Evolutionary conservation across 1,284 basidiomycete genomes (phyloP), one percentile per base, ranked within the genome.

Genomic region (Puccinia polysora): DNA sequence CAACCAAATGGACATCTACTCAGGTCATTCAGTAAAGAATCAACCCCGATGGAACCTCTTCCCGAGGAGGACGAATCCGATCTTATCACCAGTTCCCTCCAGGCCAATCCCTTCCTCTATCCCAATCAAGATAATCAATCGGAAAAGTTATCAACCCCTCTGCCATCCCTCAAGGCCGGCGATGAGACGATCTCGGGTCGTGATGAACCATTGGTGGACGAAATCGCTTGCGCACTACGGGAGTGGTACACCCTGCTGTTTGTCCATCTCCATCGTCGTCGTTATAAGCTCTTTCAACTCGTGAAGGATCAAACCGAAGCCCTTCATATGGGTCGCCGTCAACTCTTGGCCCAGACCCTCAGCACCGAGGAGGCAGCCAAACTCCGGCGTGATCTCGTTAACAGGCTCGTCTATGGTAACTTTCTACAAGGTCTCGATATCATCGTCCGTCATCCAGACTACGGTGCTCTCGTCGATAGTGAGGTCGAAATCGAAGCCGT

Each of bases 211-310:
- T 87, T 97, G 77, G 86, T 97, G 65, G 95, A 98, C 81, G 95
- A 98, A 82, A 96, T 98, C 76, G 90, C 95, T 0, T 95, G 92
- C 23, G 93, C 95, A 0, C 82, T 97, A 50, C 86, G 94, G 43
- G 95, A 97, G 84, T 71, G 59, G 40, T 56, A 36, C 12, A 45
- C 20, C 62, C 75, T 78, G 34, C 88, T 97, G 84, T 94, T 93
- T 78, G 87, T 88, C 69, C 94, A 97, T 80, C 87, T 98, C 30
- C 87, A 88, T 2, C 84, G 86, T 63, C 86, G 92, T 71, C 90
- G 97, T 78, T 98, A 98, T 82, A 85, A 85, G 50, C 85, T 95
- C 20, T 96, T 97, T 81, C 86, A 89, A 75, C 84, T 86, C 4
- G 91, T 97, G 58, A 87, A 87, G 70, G 88, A 89, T 69, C 91